Conservation (phyloP, 768 basidiomycete species). For the Lentinus tigrinus region DNA sequence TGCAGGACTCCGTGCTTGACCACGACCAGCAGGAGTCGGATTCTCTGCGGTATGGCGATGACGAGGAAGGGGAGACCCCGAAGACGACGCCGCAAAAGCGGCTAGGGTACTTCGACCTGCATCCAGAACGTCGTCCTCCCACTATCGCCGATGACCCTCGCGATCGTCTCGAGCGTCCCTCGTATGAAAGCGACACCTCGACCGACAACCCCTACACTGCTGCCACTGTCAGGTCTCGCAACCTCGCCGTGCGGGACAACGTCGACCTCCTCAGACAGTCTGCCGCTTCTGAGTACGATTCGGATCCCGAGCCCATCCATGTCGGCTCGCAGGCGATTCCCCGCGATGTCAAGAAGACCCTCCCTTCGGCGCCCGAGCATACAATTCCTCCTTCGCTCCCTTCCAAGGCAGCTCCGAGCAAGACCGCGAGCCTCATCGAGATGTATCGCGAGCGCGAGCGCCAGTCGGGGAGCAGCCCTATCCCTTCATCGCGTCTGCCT, state of each 20-base stretch:
- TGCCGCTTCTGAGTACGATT: slow-evolving; percentile 12
- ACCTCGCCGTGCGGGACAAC: background rate
- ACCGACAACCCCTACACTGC: slow-evolving; percentile 14
- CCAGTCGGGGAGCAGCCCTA: slow-evolving; percentile 16
- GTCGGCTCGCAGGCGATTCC: slow-evolving; percentile 10
- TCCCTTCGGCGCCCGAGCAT: background rate
- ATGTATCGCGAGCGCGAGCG: slow-evolving; percentile 81
- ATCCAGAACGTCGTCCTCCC: slow-evolving; percentile 64
- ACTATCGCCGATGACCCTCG: slow-evolving; percentile 24
- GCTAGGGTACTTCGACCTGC: slow-evolving; percentile 74
- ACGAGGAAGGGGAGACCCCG: slow-evolving; percentile 27
- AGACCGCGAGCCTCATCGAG: slow-evolving; percentile 78
- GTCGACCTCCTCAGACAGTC: background rate
- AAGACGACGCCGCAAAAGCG: slow-evolving; percentile 30
- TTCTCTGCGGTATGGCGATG: slow-evolving; percentile 19
- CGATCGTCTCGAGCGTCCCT: slow-evolving; percentile 15
- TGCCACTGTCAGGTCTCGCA: background rate
- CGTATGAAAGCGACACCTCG: slow-evolving; percentile 22
- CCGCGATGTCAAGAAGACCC: slow-evolving; percentile 5
- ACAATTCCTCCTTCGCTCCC: slow-evolving; percentile 4
- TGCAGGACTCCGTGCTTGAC: slow-evolving; percentile 18
- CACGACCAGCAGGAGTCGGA: slow-evolving; percentile 11
- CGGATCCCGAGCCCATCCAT: slow-evolving; percentile 12
- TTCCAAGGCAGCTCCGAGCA: slow-evolving; percentile 41
- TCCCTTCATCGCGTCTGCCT: slow-evolving; percentile 34